A percentile compares a stretch with the other conserved stretches of the same genome.
Evolutionary conservation across 2,329 filamentous ascomycete species (phyloP).

Genomic region (Moelleriella libera): DNA sequence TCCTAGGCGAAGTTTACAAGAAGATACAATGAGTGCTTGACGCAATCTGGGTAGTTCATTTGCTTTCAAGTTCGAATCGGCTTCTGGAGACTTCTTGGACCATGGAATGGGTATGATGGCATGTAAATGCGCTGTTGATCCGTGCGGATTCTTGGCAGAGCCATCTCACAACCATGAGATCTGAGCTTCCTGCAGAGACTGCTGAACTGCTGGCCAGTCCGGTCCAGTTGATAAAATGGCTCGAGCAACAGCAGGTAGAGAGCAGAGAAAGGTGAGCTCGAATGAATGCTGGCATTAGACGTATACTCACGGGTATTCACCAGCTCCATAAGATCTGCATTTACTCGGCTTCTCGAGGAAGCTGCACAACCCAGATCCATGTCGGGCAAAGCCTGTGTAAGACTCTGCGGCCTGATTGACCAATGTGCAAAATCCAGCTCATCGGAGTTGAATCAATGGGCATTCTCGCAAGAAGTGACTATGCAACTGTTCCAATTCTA

Average conservation of each 20-base stretch:
- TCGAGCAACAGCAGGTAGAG: slow-evolving; percentile 22
- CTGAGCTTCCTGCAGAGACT: slow-evolving; percentile 11
- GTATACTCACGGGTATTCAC: background rate
- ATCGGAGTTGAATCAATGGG: slow-evolving; percentile 28
- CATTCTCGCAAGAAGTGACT: slow-evolving; percentile 33
- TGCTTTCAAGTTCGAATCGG: no score
- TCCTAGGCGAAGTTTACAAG: no score
- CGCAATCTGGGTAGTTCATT: no score
- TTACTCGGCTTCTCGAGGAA: slow-evolving; percentile 30
- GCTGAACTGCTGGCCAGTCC: slow-evolving; percentile 21
- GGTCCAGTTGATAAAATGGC: slow-evolving; percentile 23
- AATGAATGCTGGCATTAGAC: no score
- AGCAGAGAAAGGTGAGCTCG: slow-evolving; percentile 20
- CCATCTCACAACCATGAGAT: slow-evolving; percentile 5
- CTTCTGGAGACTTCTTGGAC: no score
- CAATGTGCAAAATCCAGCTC: slow-evolving; percentile 38
- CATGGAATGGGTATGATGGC: no score
- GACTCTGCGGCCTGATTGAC: slow-evolving; percentile 48
- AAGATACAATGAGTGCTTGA: no score
- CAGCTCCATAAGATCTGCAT: slow-evolving; percentile 24
- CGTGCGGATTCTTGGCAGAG: no score
- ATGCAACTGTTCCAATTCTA: slow-evolving; percentile 45
- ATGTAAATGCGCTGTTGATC: background rate
- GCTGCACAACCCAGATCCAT: slow-evolving; percentile 39
- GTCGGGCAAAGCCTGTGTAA: slow-evolving; percentile 41